phyloP scores from a whole-genome alignment of 352 stramenopile genomes.

The Phytophthora multivora region DNA sequence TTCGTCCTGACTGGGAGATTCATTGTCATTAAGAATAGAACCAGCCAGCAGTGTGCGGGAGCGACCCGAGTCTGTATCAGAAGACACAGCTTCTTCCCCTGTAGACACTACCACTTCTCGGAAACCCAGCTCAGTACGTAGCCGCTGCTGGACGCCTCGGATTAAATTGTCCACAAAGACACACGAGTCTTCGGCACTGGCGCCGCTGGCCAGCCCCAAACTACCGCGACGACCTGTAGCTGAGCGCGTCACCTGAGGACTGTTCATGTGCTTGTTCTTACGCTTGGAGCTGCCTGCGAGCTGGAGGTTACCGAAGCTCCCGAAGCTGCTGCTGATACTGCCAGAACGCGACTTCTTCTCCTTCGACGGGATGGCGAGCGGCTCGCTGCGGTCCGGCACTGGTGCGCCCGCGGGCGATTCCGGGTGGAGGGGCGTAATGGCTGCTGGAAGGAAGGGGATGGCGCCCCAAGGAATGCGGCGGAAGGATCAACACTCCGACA shows the following conservation, averaged over 20 bases:
- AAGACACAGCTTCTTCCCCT: constrained; percentile 38
- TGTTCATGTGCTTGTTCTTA: constrained; percentile 26
- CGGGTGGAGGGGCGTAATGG: constrained; percentile 19
- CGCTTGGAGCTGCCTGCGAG: constrained; percentile 17
- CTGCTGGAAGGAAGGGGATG: constrained; percentile 7
- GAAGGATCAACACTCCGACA: background rate
- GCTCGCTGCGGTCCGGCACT: constrained; percentile 19
- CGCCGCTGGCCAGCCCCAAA: constrained; percentile 18
- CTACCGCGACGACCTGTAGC: constrained; percentile 20
- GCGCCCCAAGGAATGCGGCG: background rate
- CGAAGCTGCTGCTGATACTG: constrained; percentile 22
- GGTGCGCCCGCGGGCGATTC: constrained; percentile 9
- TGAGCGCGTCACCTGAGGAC: constrained; percentile 19
- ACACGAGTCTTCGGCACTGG: constrained; percentile 61
- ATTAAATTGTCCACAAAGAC: constrained; percentile 73
- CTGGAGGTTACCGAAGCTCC: constrained; percentile 32
- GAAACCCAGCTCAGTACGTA: constrained; percentile 71
- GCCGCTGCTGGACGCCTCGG: constrained; percentile 58
- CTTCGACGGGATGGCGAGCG: constrained; percentile 16
- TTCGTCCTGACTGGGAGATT: constrained; percentile 15
- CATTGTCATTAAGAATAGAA: constrained; percentile 20
- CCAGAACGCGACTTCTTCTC: constrained; percentile 21
- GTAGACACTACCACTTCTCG: constrained; percentile 69
- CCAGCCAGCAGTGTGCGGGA: constrained; percentile 19
- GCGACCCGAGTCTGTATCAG: constrained; percentile 33